Base-by-base conservation (phyloP, 2,329 filamentous ascomycete genomes). In the Fusarium nygamai region DNA sequence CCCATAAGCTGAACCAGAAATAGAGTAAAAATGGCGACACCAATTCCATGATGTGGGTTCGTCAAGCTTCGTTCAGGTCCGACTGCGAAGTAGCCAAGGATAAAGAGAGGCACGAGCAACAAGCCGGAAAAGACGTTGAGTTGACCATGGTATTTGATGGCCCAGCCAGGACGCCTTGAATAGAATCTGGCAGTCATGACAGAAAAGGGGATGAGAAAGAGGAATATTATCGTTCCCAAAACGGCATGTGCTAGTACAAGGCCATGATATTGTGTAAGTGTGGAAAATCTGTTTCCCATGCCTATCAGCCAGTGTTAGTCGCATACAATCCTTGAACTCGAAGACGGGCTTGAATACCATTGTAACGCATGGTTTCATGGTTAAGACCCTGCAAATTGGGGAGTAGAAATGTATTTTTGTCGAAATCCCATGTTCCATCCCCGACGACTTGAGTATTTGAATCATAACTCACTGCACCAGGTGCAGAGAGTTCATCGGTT, bases 1-100 rank as follows among this genome's bases (percentile, higher is more conserved):
- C 91, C 92, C 6, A 95, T 78, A 22, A 92, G 88, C 80, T 96
- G 94, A 9, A 93, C 83, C 51, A 94, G 81, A 39, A 96, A 88
- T 53, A 94, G 83, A 50, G 92, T 88, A 79, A 95, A 96, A 51
- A 97, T 90, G 34, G 93, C 92, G 39, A 95, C 86, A 20, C 94
- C 94, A 73, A 96, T 96, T 70, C 92, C 93, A 82, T 97, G 94
- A 80, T 97, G 94, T 0, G 94, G 94, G 80, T 97, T 97, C 14
- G 92, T 92, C 78, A 95, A 83, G 74, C 89, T 93, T 67, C 93
- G 87, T 50, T 88, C 86, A 0, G 91, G 90, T 0, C 94, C 94
- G 19, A 96, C 94, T 17, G 94, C 93, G 76, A 95, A 92, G 84
- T 90, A 95, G 13, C 93, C 94, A 19, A 95, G 85, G 50, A 93